These are phyloP conservation scores for Epicoccum sorghinum DNA, from an alignment of 2,329 filamentous ascomycete genomes.

Conservation along the genomic window DNA sequence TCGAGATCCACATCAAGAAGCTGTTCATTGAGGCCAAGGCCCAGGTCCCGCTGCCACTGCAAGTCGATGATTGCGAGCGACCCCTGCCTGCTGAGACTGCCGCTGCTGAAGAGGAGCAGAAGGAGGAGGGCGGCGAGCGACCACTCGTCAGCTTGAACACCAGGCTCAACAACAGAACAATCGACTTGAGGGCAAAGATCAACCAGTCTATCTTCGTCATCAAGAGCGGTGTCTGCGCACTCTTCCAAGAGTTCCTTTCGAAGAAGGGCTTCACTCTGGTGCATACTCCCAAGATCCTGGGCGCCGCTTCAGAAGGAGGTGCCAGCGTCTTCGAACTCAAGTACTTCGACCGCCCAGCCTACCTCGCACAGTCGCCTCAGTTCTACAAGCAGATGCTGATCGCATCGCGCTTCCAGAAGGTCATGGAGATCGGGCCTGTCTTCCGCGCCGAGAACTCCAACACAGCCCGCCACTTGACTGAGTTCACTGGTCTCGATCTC, in stretches of 20 bases:
- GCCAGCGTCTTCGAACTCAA: constrained; percentile 87
- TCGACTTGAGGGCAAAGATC: constrained; percentile 89
- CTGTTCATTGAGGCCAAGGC: constrained; percentile 77
- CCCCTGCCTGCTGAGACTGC: constrained; percentile 56
- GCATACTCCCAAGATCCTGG: constrained; percentile 88
- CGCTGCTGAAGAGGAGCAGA: constrained; percentile 56
- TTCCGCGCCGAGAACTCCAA: constrained; percentile 89
- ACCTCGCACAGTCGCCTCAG: constrained; percentile 79
- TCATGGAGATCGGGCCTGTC: constrained; percentile 79
- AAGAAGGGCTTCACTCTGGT: constrained; percentile 79
- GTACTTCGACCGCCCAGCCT: constrained; percentile 87
- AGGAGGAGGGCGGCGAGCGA: constrained; percentile 59
- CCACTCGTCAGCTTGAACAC: constrained; percentile 83
- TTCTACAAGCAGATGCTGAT: constrained; percentile 91
- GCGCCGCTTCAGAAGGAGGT: constrained; percentile 89
- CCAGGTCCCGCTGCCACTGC: constrained; percentile 65
- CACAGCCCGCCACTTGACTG: constrained; percentile 83
- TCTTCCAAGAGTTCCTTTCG: constrained; percentile 82
- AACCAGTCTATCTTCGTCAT: constrained; percentile 86
- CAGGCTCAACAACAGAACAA: constrained; percentile 86
- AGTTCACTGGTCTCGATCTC: constrained; percentile 87
- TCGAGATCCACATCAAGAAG: constrained; percentile 88
- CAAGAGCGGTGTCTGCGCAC: constrained; percentile 67
- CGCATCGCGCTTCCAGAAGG: constrained; percentile 75
- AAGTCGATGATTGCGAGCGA: constrained; percentile 59